Evolutionary conservation across 208 protist genomes (phyloP).

Genomic region (Wallacemonas sp.): DNA sequence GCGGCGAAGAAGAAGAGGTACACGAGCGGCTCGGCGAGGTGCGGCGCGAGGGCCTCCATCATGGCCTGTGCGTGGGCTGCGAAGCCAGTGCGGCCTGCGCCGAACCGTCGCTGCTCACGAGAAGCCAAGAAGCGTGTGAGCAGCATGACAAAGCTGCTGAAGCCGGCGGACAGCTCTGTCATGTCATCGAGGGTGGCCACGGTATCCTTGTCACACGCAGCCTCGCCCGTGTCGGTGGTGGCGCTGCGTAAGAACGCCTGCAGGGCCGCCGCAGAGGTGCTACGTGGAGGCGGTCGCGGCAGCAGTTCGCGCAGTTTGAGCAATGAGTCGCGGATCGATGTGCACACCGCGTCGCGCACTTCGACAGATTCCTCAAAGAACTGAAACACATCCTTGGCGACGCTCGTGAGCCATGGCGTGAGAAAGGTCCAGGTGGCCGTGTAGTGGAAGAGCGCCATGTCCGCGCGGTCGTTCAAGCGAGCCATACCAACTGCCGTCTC

Average conservation of each 20-base stretch:
- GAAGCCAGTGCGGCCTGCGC: neutral
- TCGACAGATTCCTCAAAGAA: neutral
- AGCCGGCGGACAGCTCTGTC: conserved; percentile 4
- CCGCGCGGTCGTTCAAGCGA: neutral
- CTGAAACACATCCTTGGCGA: neutral
- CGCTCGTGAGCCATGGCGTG: neutral
- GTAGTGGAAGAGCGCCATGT: conserved; percentile 1
- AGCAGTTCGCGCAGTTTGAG: neutral
- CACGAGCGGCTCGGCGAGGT: neutral
- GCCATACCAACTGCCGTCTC: neutral
- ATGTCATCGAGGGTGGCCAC: neutral
- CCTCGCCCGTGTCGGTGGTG: no score
- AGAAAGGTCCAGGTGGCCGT: neutral
- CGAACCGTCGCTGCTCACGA: neutral
- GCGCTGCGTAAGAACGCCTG: neutral
- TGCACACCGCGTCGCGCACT: neutral
- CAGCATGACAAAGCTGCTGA: neutral
- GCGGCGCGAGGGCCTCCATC: neutral
- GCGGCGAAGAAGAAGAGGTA: neutral
- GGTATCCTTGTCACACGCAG: neutral
- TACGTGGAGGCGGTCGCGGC: neutral
- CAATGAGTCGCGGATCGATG: neutral
- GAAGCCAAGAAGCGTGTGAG: conserved; percentile 2
- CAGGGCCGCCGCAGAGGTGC: neutral
- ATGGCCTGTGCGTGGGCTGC: neutral